Evolutionary conservation across 1,284 basidiomycete genomes (phyloP), one percentile per base, ranked within the genome.

Genomic region (Marasmius fiardii): DNA sequence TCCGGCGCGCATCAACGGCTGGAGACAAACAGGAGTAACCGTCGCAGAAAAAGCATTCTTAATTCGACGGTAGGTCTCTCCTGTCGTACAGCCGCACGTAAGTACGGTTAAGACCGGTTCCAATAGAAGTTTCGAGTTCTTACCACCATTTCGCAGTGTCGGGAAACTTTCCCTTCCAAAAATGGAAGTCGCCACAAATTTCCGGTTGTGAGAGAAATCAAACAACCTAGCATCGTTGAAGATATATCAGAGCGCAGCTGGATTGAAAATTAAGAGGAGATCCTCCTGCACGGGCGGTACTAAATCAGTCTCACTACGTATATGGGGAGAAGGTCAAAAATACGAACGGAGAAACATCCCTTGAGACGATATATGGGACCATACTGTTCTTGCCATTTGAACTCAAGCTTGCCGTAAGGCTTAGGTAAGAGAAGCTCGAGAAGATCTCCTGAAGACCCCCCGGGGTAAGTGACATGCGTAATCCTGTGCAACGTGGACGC

Each of bases 391-490:
- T 43, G 48, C 54, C 54, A 55, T 20, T 31, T 7, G 33, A 50
- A 55, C 33, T 55, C 54, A 41, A 49, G n/a, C 33, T 51, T 35
- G 12, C 54, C 54, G 24, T 55, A 55, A 23, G 37, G 35, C 35
- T 44, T 33, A 20, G 54, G n/a, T 7, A 51, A 37, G 24, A 55
- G 21, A 10, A 60, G 43, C 35, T 51, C 16, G 34, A 35, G 20
- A 54, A 61, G 12, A 44, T 54, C 53, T 45, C 54, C 52, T 50
- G 39, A 41, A 6, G 11, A n/a, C n/a, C n/a, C n/a, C n/a, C 39
- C 6, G n/a, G 10, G 28, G 28, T 31, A 31, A 31, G 10, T 31
- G 28, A 31, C 28, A 4, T 10, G 28, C 5, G 28, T 31, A 31
- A 4, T n/a, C 28, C 28, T 4, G 10, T 4, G 10, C 5, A 4